Percentiles rank a stretch among this genome's conserved stretches.
Evolutionary conservation across 257 asterid species (phyloP).

Genomic region (Ballota nigra): DNA sequence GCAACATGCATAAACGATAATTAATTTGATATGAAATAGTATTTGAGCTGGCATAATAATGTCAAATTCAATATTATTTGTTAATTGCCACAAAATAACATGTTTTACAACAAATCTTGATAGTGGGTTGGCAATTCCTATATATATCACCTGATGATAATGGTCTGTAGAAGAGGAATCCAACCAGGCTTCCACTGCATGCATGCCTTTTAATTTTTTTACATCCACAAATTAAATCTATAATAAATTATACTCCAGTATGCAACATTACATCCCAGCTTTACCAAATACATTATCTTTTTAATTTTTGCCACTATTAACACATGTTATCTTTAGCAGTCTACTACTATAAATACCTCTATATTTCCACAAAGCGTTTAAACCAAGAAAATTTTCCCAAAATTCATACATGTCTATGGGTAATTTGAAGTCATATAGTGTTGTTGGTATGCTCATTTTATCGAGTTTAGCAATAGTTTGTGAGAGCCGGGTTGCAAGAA

Average conservation of each 20-base stretch:
- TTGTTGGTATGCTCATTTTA: constrained; percentile 28
- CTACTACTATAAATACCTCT: constrained; percentile 45
- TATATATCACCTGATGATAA: background rate
- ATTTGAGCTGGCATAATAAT: background rate
- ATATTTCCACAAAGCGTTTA: constrained; percentile 9
- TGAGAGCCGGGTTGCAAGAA: constrained; percentile 48
- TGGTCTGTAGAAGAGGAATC: constrained; percentile 10
- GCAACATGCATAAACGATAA: too few relatives aligned
- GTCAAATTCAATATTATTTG: background rate
- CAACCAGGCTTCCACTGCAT: constrained; percentile 23
- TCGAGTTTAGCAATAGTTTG: constrained; percentile 37
- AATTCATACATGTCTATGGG: background rate
- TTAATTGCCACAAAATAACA: background rate
- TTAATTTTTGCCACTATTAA: constrained; percentile 7
- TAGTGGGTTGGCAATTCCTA: background rate
- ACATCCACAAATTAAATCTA: constrained; percentile 7
- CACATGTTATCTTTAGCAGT: constrained; percentile 13
- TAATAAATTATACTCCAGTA: constrained; percentile 4
- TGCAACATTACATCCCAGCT: background rate
- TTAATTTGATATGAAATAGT: too few relatives aligned
- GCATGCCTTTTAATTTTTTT: constrained; percentile 7
- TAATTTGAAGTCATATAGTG: constrained; percentile 21
- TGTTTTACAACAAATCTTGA: background rate
- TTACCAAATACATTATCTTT: background rate
- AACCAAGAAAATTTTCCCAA: background rate